These are phyloP conservation scores for Aspergillus pseudoviridinutans DNA, from an alignment of 2,329 filamentous ascomycete species.

Conservation along the genomic window DNA sequence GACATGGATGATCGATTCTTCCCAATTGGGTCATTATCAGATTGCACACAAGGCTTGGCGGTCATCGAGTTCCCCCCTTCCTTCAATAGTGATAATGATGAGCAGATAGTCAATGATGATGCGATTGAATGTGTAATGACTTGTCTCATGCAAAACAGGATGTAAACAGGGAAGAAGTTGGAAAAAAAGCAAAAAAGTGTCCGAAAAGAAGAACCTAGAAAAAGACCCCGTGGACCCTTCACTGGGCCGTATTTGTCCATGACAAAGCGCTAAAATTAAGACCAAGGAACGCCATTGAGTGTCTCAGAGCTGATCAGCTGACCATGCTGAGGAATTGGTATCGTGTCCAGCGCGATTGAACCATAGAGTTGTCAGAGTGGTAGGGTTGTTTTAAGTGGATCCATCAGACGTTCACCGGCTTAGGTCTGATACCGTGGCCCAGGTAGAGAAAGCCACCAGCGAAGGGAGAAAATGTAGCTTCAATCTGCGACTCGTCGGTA, in stretches of 20 bases:
- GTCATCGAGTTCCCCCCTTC: constrained; percentile 9
- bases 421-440: constrained; percentile 17
- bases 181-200: not conserved
- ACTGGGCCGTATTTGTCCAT: not conserved
- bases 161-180: not conserved
- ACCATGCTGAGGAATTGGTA: constrained; percentile 2
- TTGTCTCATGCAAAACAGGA: not conserved
- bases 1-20: constrained; percentile 1
- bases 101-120: not conserved
- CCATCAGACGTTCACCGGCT: not conserved
- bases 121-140: not conserved
- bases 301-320: not conserved
- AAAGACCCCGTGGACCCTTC: not conserved
- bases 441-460: constrained; percentile 27
- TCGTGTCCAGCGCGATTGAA: constrained; percentile 20
- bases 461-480: constrained; percentile 8
- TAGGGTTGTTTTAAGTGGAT: not conserved
- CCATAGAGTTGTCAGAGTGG: not conserved
- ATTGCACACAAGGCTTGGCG: constrained; percentile 18
- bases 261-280: not conserved
- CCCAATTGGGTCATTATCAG: constrained; percentile 10
- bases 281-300: constrained; percentile 3
- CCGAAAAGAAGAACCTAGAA: not conserved
- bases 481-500: constrained; percentile 3
- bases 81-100: not conserved